Conservation (phyloP, 139 green algal species). For the Chara braunii region DNA sequence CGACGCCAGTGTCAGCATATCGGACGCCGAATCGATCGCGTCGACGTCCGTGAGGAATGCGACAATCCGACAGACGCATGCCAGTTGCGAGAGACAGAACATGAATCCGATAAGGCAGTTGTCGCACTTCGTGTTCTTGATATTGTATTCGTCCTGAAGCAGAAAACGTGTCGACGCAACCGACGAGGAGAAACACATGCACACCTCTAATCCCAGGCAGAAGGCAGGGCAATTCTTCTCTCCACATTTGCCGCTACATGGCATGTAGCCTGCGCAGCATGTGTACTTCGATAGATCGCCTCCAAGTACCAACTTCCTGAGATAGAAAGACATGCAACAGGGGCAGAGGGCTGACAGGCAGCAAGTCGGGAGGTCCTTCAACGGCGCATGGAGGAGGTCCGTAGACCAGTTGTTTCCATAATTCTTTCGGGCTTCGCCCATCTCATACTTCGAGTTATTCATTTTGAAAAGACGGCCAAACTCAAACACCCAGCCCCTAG, state of each 20-base stretch:
- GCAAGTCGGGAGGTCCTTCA: too few relatives aligned
- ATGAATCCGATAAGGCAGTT: conserved; percentile 64
- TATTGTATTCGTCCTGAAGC: conserved; percentile 41
- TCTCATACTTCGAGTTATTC: too few relatives aligned
- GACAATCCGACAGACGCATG: conserved; percentile 71
- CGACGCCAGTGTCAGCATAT: conserved; percentile 63
- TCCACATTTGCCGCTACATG: conserved; percentile 40
- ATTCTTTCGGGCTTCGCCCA: too few relatives aligned
- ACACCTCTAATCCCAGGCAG: conserved; percentile 44
- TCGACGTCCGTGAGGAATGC: conserved; percentile 64
- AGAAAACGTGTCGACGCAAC: conserved; percentile 45
- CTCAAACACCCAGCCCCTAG: too few relatives aligned
- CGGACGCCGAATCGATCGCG: conserved; percentile 55
- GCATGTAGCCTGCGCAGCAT: conserved; percentile 45
- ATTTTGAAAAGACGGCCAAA: too few relatives aligned
- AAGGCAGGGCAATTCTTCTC: conserved; percentile 40
- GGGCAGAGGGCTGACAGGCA: too few relatives aligned
- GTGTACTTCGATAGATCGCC: conserved; percentile 35
- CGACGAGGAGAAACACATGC: conserved; percentile 39
- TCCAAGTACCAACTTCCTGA: conserved; percentile 7
- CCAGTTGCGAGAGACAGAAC: conserved; percentile 69
- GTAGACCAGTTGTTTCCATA: too few relatives aligned
- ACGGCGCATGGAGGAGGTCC: too few relatives aligned
- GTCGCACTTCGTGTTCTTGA: conserved; percentile 65
- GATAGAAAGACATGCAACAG: conserved; percentile 15